A percentile compares a stretch with the other conserved stretches of the same genome.
phyloP scores from a whole-genome alignment of 2,329 filamentous ascomycete genomes.

The Colletotrichum kahawae region DNA sequence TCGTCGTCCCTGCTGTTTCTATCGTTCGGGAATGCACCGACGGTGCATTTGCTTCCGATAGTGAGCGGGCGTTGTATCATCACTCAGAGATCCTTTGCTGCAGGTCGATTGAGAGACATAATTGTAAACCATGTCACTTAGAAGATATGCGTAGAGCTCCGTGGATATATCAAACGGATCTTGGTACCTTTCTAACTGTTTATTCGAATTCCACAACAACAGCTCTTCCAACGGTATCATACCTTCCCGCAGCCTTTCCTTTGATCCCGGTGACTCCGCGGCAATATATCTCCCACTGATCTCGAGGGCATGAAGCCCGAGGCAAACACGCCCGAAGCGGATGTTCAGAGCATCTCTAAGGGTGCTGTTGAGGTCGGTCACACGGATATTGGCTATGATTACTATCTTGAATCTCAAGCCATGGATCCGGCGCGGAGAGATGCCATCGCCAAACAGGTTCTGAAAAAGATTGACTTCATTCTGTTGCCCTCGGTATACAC shows the following conservation, averaged over 20 bases:
- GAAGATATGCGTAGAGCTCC: not conserved
- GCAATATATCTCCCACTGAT: not conserved
- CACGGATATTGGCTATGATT: not conserved
- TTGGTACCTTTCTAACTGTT: accelerated
- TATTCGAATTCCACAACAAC: not conserved
- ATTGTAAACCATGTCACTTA: not conserved
- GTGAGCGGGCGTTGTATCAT: not conserved
- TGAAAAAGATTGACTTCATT: not conserved
- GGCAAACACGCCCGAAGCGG: not conserved
- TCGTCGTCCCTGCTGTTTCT: accelerated
- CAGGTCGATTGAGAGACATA: accelerated
- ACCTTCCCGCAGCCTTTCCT: not conserved
- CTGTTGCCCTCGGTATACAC: not conserved
- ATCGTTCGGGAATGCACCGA: accelerated
- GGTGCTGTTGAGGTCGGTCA: not conserved
- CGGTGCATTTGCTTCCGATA: not conserved
- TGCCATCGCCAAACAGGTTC: not conserved
- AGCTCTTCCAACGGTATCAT: not conserved
- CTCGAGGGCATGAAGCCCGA: not conserved
- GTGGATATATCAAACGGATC: not conserved
- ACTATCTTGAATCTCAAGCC: not conserved
- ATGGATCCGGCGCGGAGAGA: not conserved
- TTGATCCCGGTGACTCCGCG: not conserved
- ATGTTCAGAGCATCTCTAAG: not conserved
- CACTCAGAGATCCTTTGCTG: not conserved